These are phyloP conservation scores for Sarocladium oryzae DNA, from an alignment of 2,329 filamentous ascomycete species.

Conservation along the genomic window DNA sequence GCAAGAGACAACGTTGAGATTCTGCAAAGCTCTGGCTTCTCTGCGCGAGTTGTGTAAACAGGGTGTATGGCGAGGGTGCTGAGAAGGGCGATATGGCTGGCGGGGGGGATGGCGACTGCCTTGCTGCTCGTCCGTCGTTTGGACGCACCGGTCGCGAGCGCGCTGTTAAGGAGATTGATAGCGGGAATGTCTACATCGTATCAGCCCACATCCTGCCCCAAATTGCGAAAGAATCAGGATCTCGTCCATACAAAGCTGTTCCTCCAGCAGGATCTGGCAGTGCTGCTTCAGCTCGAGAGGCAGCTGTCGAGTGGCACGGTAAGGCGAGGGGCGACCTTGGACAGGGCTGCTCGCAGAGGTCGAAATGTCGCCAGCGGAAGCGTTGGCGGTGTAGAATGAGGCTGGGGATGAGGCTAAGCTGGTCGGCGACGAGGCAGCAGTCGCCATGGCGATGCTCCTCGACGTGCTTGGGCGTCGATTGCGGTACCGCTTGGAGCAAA, in stretches of 20 bases:
- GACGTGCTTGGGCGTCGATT: background rate
- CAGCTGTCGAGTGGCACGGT: slow-evolving; percentile 48
- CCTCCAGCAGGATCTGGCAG: slow-evolving; percentile 67
- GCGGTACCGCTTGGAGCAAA: too few species aligned
- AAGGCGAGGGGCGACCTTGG: slow-evolving; percentile 28
- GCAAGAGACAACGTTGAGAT: slow-evolving; percentile 61
- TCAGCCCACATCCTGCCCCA: background rate
- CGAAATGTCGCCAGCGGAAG: slow-evolving; percentile 14
- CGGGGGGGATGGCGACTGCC: slow-evolving; percentile 58
- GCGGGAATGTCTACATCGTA: slow-evolving; percentile 31
- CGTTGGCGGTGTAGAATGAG: slow-evolving; percentile 30
- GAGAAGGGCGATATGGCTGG: slow-evolving; percentile 69
- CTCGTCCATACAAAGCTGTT: slow-evolving; percentile 54
- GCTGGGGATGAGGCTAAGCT: slow-evolving; percentile 23
- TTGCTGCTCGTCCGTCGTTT: slow-evolving; percentile 22
- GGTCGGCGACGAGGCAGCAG: slow-evolving; percentile 12
- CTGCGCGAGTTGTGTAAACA: slow-evolving; percentile 65
- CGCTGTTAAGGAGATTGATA: slow-evolving; percentile 56
- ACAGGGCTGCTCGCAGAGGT: slow-evolving; percentile 30
- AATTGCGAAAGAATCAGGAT: slow-evolving; percentile 4
- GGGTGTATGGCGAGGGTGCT: slow-evolving; percentile 80
- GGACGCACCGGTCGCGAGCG: slow-evolving; percentile 46
- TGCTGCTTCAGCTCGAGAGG: slow-evolving; percentile 60
- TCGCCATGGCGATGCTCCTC: background rate
- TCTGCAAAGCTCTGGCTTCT: slow-evolving; percentile 51